Percentiles rank a stretch among this genome's conserved stretches.
phyloP scores from a whole-genome alignment of 2,329 filamentous ascomycete species.

The Trichoderma brevicompactum region DNA sequence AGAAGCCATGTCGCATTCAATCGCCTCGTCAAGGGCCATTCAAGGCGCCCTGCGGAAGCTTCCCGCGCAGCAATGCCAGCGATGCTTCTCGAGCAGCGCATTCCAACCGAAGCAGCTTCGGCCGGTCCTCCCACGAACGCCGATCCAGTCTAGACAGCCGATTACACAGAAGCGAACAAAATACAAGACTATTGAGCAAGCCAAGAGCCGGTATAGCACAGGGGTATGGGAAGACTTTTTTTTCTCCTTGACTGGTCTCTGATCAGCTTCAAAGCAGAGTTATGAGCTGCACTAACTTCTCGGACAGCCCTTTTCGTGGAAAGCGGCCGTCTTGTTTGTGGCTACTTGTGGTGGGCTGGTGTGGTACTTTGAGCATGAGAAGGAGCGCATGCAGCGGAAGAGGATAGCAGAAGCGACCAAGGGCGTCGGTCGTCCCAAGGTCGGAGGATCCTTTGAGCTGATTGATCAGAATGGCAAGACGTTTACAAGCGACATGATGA shows the following conservation, averaged over 20 bases:
- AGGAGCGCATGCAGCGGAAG: conserved; percentile 86
- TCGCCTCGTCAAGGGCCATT: conserved; percentile 44
- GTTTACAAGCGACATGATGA: conserved; percentile 80
- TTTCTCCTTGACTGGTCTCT: background rate
- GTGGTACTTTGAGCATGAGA: conserved; percentile 92
- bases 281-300: background rate
- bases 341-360: conserved; percentile 75
- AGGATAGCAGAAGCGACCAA: conserved; percentile 90
- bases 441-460: conserved; percentile 84
- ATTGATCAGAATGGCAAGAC: conserved; percentile 78
- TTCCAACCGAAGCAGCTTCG: conserved; percentile 44
- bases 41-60: conserved; percentile 41
- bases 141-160: conserved; percentile 42
- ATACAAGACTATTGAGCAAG: conserved; percentile 62
- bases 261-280: background rate
- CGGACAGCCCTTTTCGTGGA: conserved; percentile 85
- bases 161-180: conserved; percentile 48
- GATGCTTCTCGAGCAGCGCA: conserved; percentile 47
- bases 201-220: conserved; percentile 60
- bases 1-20: conserved; percentile 47
- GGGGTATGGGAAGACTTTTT: conserved; percentile 47
- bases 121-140: conserved; percentile 40
- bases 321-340: conserved; percentile 85
- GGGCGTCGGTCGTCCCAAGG: conserved; percentile 88
- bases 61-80: conserved; percentile 46